These are phyloP conservation scores for Picea mariana DNA, from an alignment of 83 land plant species.

Conservation along the genomic window DNA sequence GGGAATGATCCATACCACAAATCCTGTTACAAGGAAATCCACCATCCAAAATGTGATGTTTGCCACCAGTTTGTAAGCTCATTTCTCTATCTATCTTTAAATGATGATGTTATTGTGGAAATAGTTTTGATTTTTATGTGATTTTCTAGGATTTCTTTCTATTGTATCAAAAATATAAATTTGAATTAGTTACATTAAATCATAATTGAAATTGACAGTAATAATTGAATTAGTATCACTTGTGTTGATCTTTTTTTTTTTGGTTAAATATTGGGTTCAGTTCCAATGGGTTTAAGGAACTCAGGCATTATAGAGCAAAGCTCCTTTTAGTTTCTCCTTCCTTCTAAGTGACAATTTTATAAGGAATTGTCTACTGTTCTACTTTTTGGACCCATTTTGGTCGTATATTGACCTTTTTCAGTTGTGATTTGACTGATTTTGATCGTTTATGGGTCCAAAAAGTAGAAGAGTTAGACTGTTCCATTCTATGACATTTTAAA, in stretches of 20 bases:
- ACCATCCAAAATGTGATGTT: conserved; percentile 94
- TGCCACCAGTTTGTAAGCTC: conserved; percentile 87
- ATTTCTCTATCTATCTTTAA: not conserved
- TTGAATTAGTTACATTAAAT: not conserved
- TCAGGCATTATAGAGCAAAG: not conserved
- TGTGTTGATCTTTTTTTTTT: not conserved
- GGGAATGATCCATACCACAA: conserved; percentile 74
- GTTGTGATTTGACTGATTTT: no score
- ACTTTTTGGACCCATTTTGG: no score
- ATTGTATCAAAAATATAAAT: not conserved
- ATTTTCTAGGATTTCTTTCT: not conserved
- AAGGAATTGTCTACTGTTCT: no score
- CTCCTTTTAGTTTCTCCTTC: not conserved
- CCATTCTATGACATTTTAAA: no score
- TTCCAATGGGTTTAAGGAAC: not conserved
- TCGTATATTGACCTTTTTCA: no score
- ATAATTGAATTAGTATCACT: not conserved
- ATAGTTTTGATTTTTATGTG: not conserved
- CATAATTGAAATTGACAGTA: not conserved
- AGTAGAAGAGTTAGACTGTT: no score
- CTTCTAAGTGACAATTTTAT: not conserved
- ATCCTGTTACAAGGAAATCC: conserved; percentile 77
- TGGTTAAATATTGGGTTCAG: not conserved
- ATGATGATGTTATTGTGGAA: not conserved
- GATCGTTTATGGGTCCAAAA: no score